phyloP scores from a whole-genome alignment of 2,329 filamentous ascomycete genomes.

The Fusarium graminum region DNA sequence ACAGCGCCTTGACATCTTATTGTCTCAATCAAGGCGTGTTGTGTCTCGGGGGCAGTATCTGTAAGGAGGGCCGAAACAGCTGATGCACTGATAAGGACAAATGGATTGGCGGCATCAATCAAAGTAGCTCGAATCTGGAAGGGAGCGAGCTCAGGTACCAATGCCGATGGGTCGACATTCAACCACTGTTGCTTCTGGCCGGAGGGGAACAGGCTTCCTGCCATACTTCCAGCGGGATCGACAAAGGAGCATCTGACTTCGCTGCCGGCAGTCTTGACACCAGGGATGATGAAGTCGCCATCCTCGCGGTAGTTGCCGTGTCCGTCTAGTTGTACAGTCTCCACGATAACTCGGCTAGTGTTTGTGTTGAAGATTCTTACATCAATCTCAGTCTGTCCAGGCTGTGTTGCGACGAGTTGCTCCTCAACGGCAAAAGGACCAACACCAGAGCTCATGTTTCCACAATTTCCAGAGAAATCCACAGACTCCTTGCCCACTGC shows the following conservation, averaged over 20 bases:
- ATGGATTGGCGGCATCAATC: constrained; percentile 56
- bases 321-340: constrained; percentile 64
- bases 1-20: constrained; percentile 68
- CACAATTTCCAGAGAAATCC: constrained; percentile 72
- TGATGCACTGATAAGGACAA: constrained; percentile 62
- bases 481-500: constrained; percentile 67
- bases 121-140: constrained; percentile 53
- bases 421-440: constrained; percentile 71
- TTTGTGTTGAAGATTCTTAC: constrained; percentile 72
- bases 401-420: constrained; percentile 53
- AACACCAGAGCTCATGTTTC: constrained; percentile 72
- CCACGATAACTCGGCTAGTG: constrained; percentile 67
- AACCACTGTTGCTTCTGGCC: constrained; percentile 56
- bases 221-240: constrained; percentile 71
- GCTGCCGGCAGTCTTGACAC: constrained; percentile 66
- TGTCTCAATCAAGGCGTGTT: constrained; percentile 57
- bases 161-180: constrained; percentile 48
- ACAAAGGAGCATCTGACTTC: constrained; percentile 70
- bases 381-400: constrained; percentile 48
- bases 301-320: constrained; percentile 60
- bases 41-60: constrained; percentile 1
- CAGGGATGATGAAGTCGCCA: constrained; percentile 69
- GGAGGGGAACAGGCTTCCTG: constrained; percentile 69
- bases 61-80: constrained; percentile 40
- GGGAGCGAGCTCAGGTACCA: constrained; percentile 37